Evolutionary conservation across 2,329 filamentous ascomycete species (phyloP), one percentile per base, ranked within the genome.

Genomic region (Diaporthe sp.): DNA sequence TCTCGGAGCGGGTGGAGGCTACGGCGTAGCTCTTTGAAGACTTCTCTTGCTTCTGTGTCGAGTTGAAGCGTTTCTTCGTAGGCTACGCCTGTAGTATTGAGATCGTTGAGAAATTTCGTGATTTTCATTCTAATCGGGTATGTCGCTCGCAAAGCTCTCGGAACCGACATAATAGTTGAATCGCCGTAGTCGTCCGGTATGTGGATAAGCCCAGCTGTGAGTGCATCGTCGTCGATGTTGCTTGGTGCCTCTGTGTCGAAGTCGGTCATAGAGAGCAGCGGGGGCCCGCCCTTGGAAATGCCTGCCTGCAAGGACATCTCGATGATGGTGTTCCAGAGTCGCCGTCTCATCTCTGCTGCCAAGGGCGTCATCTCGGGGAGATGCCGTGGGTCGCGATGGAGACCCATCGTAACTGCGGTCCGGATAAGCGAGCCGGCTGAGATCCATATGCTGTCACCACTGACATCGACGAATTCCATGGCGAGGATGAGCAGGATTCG

Each of bases 271-370:
- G 85, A 84, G 10, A 91, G 82, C 10, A 90, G 81, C 3, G 89
- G 88, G 2, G 86, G 85, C 0, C 88, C 87, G 0, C 90, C 89
- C 0, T 87, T 85, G 74, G 89, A 87, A 34, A 90, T 81, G 28
- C 87, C 86, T 2, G 85, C 83, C 78, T 90, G 88, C 17, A 91
- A 73, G n/a, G 87, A 86, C 3, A 91, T 80, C 79, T 92, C 90
- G 7, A 91, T 74, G 15, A 90, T 85, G 0, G 89, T 90, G 9
- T 87, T 86, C 90, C 90, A 92, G 1, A 92, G 79, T 3, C 90
- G 84, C 5, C 90, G 84, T 2, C 90, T 85, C 81, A 92, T 86
- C 81, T 92, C 90, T 1, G 86, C 84, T 28, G 86, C 84, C 49
- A 88, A 85, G 0, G 82, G 79, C 2, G 87, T 85, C 84, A 89